A percentile compares a stretch with the other conserved stretches of the same genome.
Conservation (phyloP, 106 monocot species). For the Dendrobium chrysotoxum region DNA sequence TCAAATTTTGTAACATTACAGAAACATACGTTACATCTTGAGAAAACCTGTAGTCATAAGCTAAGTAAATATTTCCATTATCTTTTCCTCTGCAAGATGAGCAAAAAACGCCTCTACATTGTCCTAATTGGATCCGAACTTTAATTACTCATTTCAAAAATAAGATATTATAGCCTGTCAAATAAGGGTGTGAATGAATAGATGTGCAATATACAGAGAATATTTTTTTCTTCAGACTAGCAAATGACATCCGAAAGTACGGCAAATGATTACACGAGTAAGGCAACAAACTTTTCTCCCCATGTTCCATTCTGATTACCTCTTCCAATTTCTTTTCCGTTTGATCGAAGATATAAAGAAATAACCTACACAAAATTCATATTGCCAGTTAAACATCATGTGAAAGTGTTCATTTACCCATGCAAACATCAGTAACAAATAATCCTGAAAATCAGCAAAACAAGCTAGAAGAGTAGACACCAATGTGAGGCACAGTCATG, state of each 20-base stretch:
- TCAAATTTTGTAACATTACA: background rate
- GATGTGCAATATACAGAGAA: background rate
- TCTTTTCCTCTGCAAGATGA: conserved; percentile 13
- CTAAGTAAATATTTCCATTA: background rate
- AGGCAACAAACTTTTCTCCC: conserved; percentile 26
- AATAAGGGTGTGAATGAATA: background rate
- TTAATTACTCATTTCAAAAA: background rate
- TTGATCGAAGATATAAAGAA: conserved; percentile 78
- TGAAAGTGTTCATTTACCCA: background rate
- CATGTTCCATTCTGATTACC: background rate
- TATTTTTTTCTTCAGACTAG: background rate
- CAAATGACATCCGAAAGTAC: background rate
- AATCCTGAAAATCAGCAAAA: background rate
- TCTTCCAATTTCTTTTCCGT: conserved; percentile 25
- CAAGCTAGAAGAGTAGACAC: background rate
- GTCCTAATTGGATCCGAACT: background rate
- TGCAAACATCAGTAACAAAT: background rate
- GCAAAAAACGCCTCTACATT: background rate
- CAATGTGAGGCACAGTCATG: background rate
- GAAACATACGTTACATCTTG: background rate
- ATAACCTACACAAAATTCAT: conserved; percentile 60
- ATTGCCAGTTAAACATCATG: background rate
- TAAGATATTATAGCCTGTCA: background rate
- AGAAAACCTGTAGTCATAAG: background rate
- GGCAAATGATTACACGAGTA: background rate